Evolutionary conservation across 2,329 filamentous ascomycete genomes (phyloP).

Genomic region (Corynespora cassiicola): DNA sequence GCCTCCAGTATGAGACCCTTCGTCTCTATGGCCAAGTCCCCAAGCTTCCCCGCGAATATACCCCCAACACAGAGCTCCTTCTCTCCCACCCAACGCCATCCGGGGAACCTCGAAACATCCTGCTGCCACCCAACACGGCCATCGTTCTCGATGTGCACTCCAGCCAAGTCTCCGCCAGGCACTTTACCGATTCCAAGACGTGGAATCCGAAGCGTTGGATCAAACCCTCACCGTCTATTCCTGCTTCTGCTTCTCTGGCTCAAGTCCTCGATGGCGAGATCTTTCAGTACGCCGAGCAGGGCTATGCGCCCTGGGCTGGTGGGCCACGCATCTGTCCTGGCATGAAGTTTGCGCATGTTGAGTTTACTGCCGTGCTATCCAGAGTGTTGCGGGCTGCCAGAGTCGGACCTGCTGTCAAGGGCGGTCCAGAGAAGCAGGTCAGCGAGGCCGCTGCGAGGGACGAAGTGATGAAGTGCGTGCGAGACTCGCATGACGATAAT

Average conservation of each 20-base stretch:
- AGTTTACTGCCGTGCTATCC: slow-evolving; percentile 57
- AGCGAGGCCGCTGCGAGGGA: slow-evolving; percentile 5
- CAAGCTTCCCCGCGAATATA: slow-evolving; percentile 17
- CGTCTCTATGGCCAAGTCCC: slow-evolving; percentile 29
- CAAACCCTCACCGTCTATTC: slow-evolving; percentile 32
- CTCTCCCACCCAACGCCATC: slow-evolving; percentile 7
- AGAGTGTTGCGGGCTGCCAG: slow-evolving; percentile 17
- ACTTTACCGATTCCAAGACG: slow-evolving; percentile 22
- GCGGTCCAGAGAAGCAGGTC: not conserved
- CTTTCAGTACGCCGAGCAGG: slow-evolving; percentile 8
- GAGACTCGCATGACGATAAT: slow-evolving; percentile 13
- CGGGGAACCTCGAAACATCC: not conserved
- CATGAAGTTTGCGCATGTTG: slow-evolving; percentile 63
- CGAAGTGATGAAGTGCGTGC: slow-evolving; percentile 11
- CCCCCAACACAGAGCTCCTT: slow-evolving; percentile 10
- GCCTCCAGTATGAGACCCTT: slow-evolving; percentile 33
- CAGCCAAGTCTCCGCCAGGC: slow-evolving; percentile 16
- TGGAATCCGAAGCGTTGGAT: no score
- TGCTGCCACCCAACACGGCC: not conserved
- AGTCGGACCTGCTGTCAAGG: slow-evolving; percentile 7
- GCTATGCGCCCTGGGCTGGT: slow-evolving; percentile 56
- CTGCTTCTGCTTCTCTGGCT: slow-evolving; percentile 9
- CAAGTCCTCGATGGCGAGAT: slow-evolving; percentile 6
- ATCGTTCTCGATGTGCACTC: no score
- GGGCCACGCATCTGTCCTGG: slow-evolving; percentile 61